phyloP scores from a whole-genome alignment of 805 yeast species.

The Ogataea methanolica region DNA sequence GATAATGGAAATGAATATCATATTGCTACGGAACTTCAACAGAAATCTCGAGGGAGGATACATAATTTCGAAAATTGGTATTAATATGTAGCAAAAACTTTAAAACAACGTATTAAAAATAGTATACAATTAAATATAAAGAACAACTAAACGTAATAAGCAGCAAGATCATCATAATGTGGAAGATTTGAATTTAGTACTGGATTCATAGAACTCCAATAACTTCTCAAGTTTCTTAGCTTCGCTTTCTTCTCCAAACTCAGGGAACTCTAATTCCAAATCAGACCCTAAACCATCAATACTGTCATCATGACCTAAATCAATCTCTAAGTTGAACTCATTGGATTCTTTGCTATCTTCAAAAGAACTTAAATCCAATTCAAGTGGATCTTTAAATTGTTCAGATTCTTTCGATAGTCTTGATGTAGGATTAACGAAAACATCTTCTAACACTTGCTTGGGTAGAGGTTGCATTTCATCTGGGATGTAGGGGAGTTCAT shows the following conservation, averaged over 20 bases:
- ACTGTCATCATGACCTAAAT: constrained; percentile 3
- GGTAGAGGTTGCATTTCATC: constrained; percentile 37
- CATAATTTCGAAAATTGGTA: no score
- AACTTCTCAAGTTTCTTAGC: constrained; percentile 16
- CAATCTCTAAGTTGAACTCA: not conserved
- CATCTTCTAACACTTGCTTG: constrained; percentile 25
- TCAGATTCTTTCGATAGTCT: constrained; percentile 2
- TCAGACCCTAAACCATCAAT: constrained; percentile 7
- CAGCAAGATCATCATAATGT: constrained; percentile 9
- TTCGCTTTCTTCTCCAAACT: constrained; percentile 17
- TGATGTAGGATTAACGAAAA: constrained; percentile 14
- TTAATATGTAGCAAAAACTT: not conserved
- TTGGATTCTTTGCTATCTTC: constrained; percentile 1
- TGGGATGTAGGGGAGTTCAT: constrained; percentile 41
- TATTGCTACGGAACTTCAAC: no score
- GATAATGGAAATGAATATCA: no score
- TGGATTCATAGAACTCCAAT: constrained; percentile 17
- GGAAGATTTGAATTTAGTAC: constrained; percentile 17
- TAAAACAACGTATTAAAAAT: not conserved
- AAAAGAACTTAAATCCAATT: constrained; percentile 17
- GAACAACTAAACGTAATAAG: not conserved
- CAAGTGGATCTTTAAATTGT: constrained; percentile 20
- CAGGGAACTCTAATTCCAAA: constrained; percentile 24
- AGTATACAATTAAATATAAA: not conserved
- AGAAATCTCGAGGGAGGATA: no score